Percentiles rank a stretch among this genome's conserved stretches.
phyloP scores from a whole-genome alignment of 768 basidiomycete genomes.

The Mycena alexandri region DNA sequence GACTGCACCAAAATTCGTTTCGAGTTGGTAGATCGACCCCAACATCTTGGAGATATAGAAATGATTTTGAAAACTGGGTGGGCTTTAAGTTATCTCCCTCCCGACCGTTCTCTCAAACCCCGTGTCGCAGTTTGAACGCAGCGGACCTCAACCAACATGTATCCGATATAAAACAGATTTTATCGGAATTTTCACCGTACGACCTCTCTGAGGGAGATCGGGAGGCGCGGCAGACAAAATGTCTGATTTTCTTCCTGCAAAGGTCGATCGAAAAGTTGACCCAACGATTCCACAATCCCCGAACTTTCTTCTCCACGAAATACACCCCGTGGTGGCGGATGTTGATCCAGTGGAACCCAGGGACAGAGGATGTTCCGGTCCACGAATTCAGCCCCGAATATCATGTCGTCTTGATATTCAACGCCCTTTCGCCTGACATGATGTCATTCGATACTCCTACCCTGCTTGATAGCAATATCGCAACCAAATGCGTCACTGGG shows the following conservation, averaged over 20 bases:
- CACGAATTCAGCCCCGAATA: conserved; percentile 11
- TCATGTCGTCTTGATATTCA: conserved; percentile 17
- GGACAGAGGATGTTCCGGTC: conserved; percentile 8
- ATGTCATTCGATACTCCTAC: not conserved
- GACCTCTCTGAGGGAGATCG: conserved; percentile 15
- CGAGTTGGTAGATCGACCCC: not conserved
- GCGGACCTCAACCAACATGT: conserved; percentile 13
- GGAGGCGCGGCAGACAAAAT: conserved; percentile 17
- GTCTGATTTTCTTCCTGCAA: conserved; percentile 20
- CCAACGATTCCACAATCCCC: conserved; percentile 21
- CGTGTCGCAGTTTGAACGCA: not conserved
- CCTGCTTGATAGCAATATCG: conserved; percentile 13
- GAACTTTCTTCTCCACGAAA: conserved; percentile 6
- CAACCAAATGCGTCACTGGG: conserved; percentile 14
- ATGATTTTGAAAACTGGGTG: conserved; percentile 9
- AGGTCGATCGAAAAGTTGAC: conserved; percentile 18
- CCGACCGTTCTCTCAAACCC: not conserved
- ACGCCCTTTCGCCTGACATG: conserved; percentile 23
- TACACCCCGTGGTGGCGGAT: conserved; percentile 9
- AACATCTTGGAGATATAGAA: not conserved
- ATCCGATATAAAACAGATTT: conserved; percentile 13
- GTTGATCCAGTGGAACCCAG: conserved; percentile 13
- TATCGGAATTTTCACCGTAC: conserved; percentile 7
- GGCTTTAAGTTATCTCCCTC: not conserved
- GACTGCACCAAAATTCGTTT: not conserved